Base-by-base conservation (phyloP, 176 grass and related monocot genomes). In the Carex parvula region DNA sequence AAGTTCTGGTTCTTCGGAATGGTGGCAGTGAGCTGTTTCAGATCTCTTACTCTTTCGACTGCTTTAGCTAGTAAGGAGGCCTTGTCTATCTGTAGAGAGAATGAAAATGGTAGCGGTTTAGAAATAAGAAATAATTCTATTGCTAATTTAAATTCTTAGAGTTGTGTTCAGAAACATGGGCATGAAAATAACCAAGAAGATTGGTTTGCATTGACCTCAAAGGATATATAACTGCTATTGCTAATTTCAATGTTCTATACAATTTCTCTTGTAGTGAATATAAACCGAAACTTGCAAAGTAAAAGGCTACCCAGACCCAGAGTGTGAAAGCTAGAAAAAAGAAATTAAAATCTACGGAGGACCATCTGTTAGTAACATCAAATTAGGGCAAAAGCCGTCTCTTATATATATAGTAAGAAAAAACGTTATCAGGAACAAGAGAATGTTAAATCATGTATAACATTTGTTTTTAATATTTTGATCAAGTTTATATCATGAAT, bases 31-130 rank as follows among this genome's bases (percentile, higher is more conserved):
- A 90, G 84, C 84, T 94, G 92, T 82, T 95, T 98, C 72, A 98
- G 91, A 74, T 98, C 95, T 2, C 92, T 87, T 60, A 98, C 95
- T 63, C 89, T 87, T 80, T 98, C 92, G 16, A 98, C 90, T 9
- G 92, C 95, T 91, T 98, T 94, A 7, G 95, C 95, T 16, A 98
- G 92, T 90, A 98, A 74, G 62, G 95, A 91, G 6, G 95, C 95
- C 89, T 98, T 98, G 88, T 98, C 95, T 55, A 94, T 98, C 95
- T 98, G 89, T 13, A 75, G 6, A 57, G 9, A 69, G 52, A 24
- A 48, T 18, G n/a, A 9, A 35, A 63, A 86, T 9, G 5, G 12
- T 35, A 56, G 20, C 46, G 3, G 8, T 57, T 78, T 57, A 78
- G 73, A 11, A 57, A 6, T 2, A 17, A 77, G 7, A 53, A 75